Base-by-base conservation (phyloP, 108 stramenopile genomes). In the Schizochytrium sp. region DNA sequence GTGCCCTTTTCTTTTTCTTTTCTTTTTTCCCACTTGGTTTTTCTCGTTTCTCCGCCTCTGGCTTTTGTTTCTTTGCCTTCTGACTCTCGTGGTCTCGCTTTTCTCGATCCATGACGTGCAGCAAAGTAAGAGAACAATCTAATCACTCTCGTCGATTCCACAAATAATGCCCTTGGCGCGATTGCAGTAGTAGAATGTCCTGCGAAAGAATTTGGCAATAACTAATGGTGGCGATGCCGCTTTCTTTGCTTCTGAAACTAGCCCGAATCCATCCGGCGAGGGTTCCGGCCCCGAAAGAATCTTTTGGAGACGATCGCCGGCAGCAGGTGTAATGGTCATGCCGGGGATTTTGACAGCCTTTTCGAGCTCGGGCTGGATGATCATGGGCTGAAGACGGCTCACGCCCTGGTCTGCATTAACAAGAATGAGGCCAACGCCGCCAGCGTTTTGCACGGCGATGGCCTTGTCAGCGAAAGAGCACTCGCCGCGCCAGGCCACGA, bases 401-500 rank as follows among this genome's bases (percentile, higher is more conserved):
- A 34, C 25, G 48, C 48, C 76, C 12, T 12, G 48, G 25, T 83
- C 76, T 14, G 76, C n/a, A 53, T 83, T 83, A 6, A 83, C 28
- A 18, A 83, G 23, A 1, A 83, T 34, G 48, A 83, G 45, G 25
- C 48, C 76, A 2, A 12, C 28, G 25, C 48, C 76, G 12, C 76
- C 76, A 6, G 76, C 76, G 43, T 5, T 53, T 53, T 83, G 76
- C 23, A 53, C 51, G 51, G 44, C 48, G 48, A 83, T 12, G 19
- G 76, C 76, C 23, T 83, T 83, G 76, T 83, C 76, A 6, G 48
- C 76, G n/a, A 53, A 83, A 8, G 76, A 53, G 51, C 76, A 83
- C 25, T 53, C 51, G 28, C 76, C 76, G n/a, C 76, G 76, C 19
- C 28, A 83, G n/a, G 51, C 76, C 8, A 53, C 51, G 43, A 83